These are phyloP conservation scores for Alternaria dauci DNA, from an alignment of 2,329 filamentous ascomycete species.

Conservation along the genomic window DNA sequence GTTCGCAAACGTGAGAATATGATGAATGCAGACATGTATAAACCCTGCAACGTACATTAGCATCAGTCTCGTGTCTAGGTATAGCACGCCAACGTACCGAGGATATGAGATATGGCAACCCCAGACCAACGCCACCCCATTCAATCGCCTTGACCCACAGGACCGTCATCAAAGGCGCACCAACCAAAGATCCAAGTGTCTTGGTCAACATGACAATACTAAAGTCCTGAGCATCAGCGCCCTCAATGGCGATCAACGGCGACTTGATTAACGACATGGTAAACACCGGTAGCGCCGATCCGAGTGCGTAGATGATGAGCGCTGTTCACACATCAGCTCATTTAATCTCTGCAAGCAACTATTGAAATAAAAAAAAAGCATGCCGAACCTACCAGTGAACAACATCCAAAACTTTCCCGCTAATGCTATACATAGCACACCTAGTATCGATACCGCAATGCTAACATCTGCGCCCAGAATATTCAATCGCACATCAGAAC, in stretches of 20 bases:
- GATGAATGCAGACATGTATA: constrained; percentile 19
- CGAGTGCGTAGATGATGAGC: constrained; percentile 49
- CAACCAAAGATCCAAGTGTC: constrained; percentile 47
- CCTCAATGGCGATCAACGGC: constrained; percentile 37
- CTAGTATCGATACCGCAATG: constrained; percentile 45
- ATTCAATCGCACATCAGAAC: constrained; percentile 43
- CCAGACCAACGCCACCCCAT: constrained; percentile 42
- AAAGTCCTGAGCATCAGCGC: constrained; percentile 46
- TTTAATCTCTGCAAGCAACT: not conserved
- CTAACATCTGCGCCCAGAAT: constrained; percentile 43
- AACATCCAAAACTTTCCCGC: constrained; percentile 46
- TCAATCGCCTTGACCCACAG: constrained; percentile 49
- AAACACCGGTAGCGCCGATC: constrained; percentile 51
- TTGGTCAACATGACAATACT: constrained; percentile 51
- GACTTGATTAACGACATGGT: constrained; percentile 51
- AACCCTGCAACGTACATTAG: constrained; percentile 14
- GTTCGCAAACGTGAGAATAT: constrained; percentile 8
- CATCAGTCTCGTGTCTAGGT: no score
- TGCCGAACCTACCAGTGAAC: constrained; percentile 31
- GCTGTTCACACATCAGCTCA: constrained; percentile 27
- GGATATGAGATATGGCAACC: constrained; percentile 48
- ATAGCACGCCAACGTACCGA: constrained; percentile 33
- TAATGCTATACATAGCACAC: constrained; percentile 45
- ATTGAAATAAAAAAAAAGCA: not conserved
- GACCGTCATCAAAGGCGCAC: constrained; percentile 48